Percentiles rank a stretch among this genome's conserved stretches.
Conservation (phyloP, 495 filamentous ascomycete genomes). For the Lasiosphaeriaceae sp. region DNA sequence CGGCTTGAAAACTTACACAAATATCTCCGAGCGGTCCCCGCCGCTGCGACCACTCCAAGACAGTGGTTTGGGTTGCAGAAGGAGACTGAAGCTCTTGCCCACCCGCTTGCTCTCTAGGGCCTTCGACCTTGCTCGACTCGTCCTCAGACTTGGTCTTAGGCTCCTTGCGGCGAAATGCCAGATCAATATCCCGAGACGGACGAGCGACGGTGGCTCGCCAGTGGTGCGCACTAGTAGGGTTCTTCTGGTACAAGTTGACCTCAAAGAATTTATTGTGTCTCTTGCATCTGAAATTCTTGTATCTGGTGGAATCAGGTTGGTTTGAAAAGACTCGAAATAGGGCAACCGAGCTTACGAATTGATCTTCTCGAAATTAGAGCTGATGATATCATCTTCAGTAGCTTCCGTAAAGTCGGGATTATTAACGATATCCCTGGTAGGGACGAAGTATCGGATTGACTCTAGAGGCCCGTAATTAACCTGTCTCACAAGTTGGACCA, state of each 20-base stretch:
- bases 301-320: conserved; percentile 3
- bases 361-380: background rate
- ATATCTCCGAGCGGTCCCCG: no score
- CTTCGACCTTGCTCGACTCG: no score
- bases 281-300: conserved; percentile 35
- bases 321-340: background rate
- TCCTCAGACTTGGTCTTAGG: no score
- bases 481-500: conserved; percentile 31
- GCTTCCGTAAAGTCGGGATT: background rate
- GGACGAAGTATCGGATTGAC: conserved; percentile 30
- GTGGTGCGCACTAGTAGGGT: conserved; percentile 31
- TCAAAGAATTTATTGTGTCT: conserved; percentile 36
- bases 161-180: no score
- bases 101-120: no score
- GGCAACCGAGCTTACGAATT: background rate
- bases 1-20: no score
- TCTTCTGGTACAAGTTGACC: conserved; percentile 36
- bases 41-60: no score
- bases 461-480: conserved; percentile 34
- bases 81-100: no score
- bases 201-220: conserved; percentile 31
- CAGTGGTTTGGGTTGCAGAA: no score
- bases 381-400: background rate
- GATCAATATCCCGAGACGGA: conserved; percentile 27
- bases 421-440: no score